Evolutionary conservation across 768 basidiomycete genomes (phyloP).

Genomic region (Pisolithus albus): DNA sequence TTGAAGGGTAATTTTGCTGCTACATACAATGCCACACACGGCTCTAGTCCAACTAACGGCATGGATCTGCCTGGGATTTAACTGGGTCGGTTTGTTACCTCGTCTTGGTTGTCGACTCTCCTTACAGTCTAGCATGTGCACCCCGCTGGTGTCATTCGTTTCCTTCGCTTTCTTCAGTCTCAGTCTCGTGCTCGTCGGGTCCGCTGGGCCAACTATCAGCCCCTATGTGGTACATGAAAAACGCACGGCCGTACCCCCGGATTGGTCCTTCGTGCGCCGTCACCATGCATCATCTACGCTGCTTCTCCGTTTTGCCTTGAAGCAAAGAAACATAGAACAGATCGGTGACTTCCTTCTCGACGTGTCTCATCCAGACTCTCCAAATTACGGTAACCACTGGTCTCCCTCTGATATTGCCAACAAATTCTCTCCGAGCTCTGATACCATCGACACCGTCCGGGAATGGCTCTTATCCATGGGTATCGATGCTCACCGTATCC

Average conservation of each 20-base stretch:
- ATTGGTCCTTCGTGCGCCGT: slow-evolving; percentile 30
- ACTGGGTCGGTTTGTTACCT: not conserved
- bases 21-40: no score
- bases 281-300: slow-evolving; percentile 27
- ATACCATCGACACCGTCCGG: slow-evolving; percentile 32
- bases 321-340: slow-evolving; percentile 34
- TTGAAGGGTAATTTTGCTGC: no score
- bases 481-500: slow-evolving; percentile 29
- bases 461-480: slow-evolving; percentile 36
- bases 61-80: no score
- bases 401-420: slow-evolving; percentile 31
- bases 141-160: not conserved
- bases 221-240: slow-evolving; percentile 38
- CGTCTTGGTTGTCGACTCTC: not conserved
- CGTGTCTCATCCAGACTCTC: slow-evolving; percentile 39
- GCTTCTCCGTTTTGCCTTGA: slow-evolving; percentile 41
- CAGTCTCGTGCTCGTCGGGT: slow-evolving; percentile 1
- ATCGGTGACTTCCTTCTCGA: slow-evolving; percentile 37
- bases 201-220: slow-evolving; percentile 22
- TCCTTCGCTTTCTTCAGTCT: slow-evolving; percentile 3
- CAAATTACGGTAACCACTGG: slow-evolving; percentile 43
- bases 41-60: no score
- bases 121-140: not conserved
- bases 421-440: slow-evolving; percentile 35
- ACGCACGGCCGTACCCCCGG: slow-evolving; percentile 32